Percentiles rank a stretch among this genome's conserved stretches.
These are phyloP conservation scores for Colletotrichum scovillei DNA, from an alignment of 2,329 filamentous ascomycete species.

Conservation along the genomic window DNA sequence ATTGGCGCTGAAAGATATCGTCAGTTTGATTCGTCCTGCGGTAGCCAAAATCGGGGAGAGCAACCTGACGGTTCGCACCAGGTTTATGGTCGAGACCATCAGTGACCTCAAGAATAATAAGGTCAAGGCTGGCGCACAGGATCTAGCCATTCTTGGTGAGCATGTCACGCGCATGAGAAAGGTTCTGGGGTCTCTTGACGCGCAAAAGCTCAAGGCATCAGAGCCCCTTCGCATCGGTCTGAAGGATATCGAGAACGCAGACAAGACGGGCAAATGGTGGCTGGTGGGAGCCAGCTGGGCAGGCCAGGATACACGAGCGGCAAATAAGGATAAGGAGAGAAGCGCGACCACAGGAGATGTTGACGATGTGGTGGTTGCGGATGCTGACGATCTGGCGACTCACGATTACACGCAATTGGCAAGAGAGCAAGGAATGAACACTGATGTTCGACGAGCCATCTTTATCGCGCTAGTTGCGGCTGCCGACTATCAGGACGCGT, in stretches of 20 bases:
- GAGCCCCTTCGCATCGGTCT: slow-evolving; percentile 87
- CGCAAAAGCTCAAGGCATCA: slow-evolving; percentile 73
- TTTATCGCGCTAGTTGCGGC: slow-evolving; percentile 92
- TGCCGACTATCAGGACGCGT: slow-evolving; percentile 84
- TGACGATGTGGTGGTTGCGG: slow-evolving; percentile 36
- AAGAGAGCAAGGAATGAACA: slow-evolving; percentile 86
- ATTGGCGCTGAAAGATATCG: slow-evolving; percentile 87
- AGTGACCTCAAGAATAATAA: slow-evolving; percentile 95
- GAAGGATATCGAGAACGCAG: slow-evolving; percentile 82
- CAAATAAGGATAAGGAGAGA: slow-evolving; percentile 27
- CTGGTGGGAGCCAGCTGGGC: slow-evolving; percentile 94
- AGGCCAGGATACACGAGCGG: slow-evolving; percentile 46
- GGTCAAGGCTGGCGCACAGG: slow-evolving; percentile 78
- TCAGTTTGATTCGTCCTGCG: slow-evolving; percentile 79
- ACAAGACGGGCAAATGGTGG: slow-evolving; percentile 98
- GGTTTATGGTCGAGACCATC: slow-evolving; percentile 98
- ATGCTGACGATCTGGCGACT: slow-evolving; percentile 57
- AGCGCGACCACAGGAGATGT: slow-evolving; percentile 41
- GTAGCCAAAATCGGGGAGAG: slow-evolving; percentile 74
- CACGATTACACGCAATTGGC: slow-evolving; percentile 81
- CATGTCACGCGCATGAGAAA: slow-evolving; percentile 92
- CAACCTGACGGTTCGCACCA: slow-evolving; percentile 86
- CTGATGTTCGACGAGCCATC: slow-evolving; percentile 87
- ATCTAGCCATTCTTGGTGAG: slow-evolving; percentile 79
- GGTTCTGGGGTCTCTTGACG: slow-evolving; percentile 81